These are phyloP conservation scores for Claviceps africana DNA, from an alignment of 2,329 filamentous ascomycete genomes.

Conservation along the genomic window DNA sequence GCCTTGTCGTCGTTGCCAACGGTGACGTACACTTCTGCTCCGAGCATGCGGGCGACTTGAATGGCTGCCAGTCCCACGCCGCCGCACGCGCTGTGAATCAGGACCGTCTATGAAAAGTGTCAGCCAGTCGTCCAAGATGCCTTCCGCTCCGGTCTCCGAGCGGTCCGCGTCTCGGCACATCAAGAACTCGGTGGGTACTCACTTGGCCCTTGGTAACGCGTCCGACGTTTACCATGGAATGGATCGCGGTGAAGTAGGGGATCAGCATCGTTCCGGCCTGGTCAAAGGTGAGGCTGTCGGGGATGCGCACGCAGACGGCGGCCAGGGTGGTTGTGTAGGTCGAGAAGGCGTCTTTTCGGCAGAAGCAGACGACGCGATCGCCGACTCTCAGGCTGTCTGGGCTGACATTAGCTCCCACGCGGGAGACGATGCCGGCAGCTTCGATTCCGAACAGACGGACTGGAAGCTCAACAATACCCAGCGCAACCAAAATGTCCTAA, in stretches of 20 bases:
- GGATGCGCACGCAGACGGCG: background rate
- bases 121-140: no score
- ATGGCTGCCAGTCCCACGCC: slow-evolving; percentile 19
- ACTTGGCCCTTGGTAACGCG: slow-evolving; percentile 5
- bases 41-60: slow-evolving; percentile 3
- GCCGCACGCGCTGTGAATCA: slow-evolving; percentile 19
- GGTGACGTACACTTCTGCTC: background rate
- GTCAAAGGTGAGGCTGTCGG: slow-evolving; percentile 16
- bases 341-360: background rate
- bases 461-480: slow-evolving; percentile 1
- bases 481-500: slow-evolving; percentile 7
- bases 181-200: background rate
- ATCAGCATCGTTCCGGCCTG: slow-evolving; percentile 20
- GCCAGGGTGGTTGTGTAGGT: background rate
- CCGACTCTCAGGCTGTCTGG: slow-evolving; percentile 13
- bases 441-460: slow-evolving; percentile 15
- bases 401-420: slow-evolving; percentile 6
- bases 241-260: slow-evolving; percentile 18
- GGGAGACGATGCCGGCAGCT: slow-evolving; percentile 12
- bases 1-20: background rate
- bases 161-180: no score
- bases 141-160: no score
- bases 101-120: slow-evolving; percentile 10
- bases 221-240: slow-evolving; percentile 4
- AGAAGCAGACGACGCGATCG: slow-evolving; percentile 19